These are phyloP conservation scores for Candida maris DNA, from an alignment of 805 yeast genomes.

Conservation along the genomic window DNA sequence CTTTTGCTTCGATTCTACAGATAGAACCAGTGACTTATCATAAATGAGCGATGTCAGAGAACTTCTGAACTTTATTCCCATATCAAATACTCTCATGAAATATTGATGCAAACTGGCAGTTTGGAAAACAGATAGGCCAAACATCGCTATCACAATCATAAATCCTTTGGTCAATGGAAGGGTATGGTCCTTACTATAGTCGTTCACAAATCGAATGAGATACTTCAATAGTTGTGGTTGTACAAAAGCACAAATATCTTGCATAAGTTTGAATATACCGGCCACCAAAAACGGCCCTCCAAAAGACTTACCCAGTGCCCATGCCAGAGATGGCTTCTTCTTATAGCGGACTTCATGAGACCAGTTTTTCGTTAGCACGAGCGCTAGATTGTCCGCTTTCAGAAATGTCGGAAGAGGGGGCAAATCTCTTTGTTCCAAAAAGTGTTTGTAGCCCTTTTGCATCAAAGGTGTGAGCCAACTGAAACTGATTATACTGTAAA, in stretches of 20 bases:
- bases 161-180: conserved; percentile 71
- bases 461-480: conserved; percentile 60
- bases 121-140: conserved; percentile 69
- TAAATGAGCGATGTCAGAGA: conserved; percentile 66
- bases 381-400: conserved; percentile 50
- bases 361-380: conserved; percentile 59
- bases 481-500: conserved; percentile 51
- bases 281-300: conserved; percentile 70
- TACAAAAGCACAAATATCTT: conserved; percentile 77
- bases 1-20: conserved; percentile 66
- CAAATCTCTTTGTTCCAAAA: conserved; percentile 53
- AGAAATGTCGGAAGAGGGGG: conserved; percentile 73
- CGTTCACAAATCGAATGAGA: conserved; percentile 59
- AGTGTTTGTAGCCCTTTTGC: conserved; percentile 47
- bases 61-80: conserved; percentile 74
- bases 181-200: conserved; percentile 41
- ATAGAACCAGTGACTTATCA: conserved; percentile 61
- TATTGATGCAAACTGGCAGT: conserved; percentile 76
- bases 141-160: conserved; percentile 74
- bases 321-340: conserved; percentile 27
- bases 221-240: conserved; percentile 80
- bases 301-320: conserved; percentile 64
- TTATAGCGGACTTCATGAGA: conserved; percentile 39
- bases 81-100: conserved; percentile 67
- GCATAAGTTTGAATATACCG: conserved; percentile 65